Evolutionary conservation across 2,329 filamentous ascomycete species (phyloP).

Genomic region (Ophioceras dolichostomum): DNA sequence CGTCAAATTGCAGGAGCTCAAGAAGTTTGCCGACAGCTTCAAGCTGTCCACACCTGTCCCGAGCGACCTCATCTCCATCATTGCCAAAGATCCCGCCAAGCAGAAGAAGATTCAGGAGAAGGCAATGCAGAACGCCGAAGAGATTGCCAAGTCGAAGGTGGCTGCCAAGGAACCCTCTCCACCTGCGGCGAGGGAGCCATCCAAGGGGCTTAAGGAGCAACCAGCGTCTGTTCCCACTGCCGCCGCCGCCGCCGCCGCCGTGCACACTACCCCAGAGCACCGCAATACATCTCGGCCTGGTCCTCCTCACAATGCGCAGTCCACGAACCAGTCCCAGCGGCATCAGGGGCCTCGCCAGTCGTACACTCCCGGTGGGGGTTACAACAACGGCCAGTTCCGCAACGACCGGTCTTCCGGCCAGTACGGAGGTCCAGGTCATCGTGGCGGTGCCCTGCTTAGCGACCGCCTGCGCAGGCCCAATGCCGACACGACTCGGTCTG

Average conservation of each 20-base stretch:
- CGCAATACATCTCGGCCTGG: conserved; percentile 14
- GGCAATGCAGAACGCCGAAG: conserved; percentile 63
- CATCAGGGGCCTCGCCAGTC: conserved; percentile 35
- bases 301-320: conserved; percentile 18
- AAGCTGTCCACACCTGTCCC: conserved; percentile 91
- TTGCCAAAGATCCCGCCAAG: conserved; percentile 92
- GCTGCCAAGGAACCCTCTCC: conserved; percentile 27
- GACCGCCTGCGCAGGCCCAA: conserved; percentile 39
- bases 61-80: conserved; percentile 80
- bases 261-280: conserved; percentile 1
- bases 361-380: neutral
- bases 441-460: conserved; percentile 29
- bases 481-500: conserved; percentile 23
- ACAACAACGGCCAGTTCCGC: conserved; percentile 19
- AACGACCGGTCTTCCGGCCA: conserved; percentile 33
- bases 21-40: conserved; percentile 89
- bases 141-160: conserved; percentile 35
- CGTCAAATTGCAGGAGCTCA: conserved; percentile 84
- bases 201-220: conserved; percentile 8
- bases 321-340: conserved; percentile 34
- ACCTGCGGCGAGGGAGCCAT: conserved; percentile 6
- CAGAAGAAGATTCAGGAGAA: conserved; percentile 89
- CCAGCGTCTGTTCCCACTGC: neutral
- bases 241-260: too few relatives aligned
- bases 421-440: conserved; percentile 21